phyloP scores from a whole-genome alignment of 192 early-diverging fungal species.

The Coemansia sp. region DNA sequence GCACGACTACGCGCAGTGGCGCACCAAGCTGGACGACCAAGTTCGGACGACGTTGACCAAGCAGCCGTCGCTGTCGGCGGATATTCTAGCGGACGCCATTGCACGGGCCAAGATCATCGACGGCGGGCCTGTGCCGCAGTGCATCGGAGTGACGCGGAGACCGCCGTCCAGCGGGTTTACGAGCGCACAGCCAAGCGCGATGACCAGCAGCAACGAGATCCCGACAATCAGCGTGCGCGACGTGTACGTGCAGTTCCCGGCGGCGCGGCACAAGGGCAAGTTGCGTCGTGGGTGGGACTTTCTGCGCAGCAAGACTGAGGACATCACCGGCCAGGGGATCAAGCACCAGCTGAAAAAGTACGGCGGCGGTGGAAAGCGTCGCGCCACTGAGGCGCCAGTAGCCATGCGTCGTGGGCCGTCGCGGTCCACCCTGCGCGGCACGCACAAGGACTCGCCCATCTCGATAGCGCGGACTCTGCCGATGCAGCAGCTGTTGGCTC shows the following conservation, averaged over 20 bases:
- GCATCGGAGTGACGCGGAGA: slow-evolving; percentile 28
- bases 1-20: slow-evolving; percentile 41
- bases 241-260: slow-evolving; percentile 48
- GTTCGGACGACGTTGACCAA: slow-evolving; percentile 30
- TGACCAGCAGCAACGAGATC: slow-evolving; percentile 30
- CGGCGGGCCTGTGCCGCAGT: slow-evolving; percentile 13
- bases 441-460: slow-evolving; percentile 7
- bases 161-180: slow-evolving; percentile 29
- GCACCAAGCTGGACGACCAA: slow-evolving; percentile 38
- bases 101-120: slow-evolving; percentile 41
- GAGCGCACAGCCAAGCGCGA: slow-evolving; percentile 11
- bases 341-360: slow-evolving; percentile 52
- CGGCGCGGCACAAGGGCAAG: slow-evolving; percentile 36
- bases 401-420: slow-evolving; percentile 15
- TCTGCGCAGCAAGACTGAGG: slow-evolving; percentile 54
- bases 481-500: background rate
- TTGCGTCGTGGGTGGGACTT: slow-evolving; percentile 52
- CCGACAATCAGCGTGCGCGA: slow-evolving; percentile 52
- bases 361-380: slow-evolving; percentile 48
- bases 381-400: slow-evolving; percentile 32
- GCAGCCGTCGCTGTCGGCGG: slow-evolving; percentile 37
- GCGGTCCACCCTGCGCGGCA: background rate
- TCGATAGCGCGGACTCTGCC: slow-evolving; percentile 4
- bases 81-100: slow-evolving; percentile 42
- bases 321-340: slow-evolving; percentile 42